phyloP scores from a whole-genome alignment of 371 early-diverging fungal species.

The Actinomortierella ambigua region DNA sequence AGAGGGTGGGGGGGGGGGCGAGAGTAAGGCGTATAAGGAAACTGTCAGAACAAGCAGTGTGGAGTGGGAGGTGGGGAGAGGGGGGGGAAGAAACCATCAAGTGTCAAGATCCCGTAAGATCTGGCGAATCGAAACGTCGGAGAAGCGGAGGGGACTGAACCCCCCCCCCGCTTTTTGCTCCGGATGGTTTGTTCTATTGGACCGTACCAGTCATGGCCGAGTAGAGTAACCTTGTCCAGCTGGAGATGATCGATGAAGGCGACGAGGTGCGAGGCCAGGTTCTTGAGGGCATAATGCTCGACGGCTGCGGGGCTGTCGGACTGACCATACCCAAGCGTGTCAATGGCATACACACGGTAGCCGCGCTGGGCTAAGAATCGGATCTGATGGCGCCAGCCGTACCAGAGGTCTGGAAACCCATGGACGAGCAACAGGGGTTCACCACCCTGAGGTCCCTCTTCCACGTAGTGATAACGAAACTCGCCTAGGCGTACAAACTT shows the following conservation, averaged over 20 bases:
- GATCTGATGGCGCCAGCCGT: conserved; percentile 82
- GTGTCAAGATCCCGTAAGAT: no score
- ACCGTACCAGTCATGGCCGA: conserved; percentile 21
- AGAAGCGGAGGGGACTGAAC: no score
- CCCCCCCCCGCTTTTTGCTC: no score
- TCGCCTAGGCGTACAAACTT: conserved; percentile 21
- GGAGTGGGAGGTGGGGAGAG: no score
- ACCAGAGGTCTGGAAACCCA: conserved; percentile 76
- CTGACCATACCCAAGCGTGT: conserved; percentile 73
- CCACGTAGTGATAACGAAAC: conserved; percentile 72
- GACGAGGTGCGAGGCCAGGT: conserved; percentile 5
- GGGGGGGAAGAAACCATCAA: no score
- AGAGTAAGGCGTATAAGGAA: no score
- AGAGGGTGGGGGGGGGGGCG: no score
- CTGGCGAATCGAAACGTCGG: no score
- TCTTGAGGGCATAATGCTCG: conserved; percentile 9
- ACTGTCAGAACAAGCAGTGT: no score
- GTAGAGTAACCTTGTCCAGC: conserved; percentile 2
- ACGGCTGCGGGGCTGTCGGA: no score
- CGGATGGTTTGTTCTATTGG: no score
- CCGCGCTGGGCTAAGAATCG: conserved; percentile 63
- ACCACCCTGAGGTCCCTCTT: conserved; percentile 59
- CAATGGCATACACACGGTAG: conserved; percentile 75
- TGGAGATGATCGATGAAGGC: conserved; percentile 12
- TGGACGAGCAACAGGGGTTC: conserved; percentile 64